Base-by-base conservation (phyloP, 2,329 filamentous ascomycete genomes). In the Aspergillus sojae region DNA sequence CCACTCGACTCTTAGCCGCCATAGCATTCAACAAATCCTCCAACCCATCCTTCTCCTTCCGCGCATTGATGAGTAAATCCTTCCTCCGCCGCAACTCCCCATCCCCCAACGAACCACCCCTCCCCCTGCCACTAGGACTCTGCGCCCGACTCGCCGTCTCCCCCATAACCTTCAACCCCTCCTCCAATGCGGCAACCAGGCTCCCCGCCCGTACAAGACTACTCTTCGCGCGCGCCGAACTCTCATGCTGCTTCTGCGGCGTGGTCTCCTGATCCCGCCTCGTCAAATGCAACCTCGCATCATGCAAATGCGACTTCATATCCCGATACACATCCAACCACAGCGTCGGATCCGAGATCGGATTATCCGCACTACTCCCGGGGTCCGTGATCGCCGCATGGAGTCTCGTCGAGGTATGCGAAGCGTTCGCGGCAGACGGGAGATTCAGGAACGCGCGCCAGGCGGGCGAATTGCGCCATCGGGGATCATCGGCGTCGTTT, bases 321-420 rank as follows among this genome's bases (percentile, higher is more conserved):
- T 88, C 84, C 2, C 83, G 74, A 71, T 88, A 85, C 64, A 84
- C 84, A 70, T 89, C 87, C 19, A 90, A 78, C 88, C 88, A 90
- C 30, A 86, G 80, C 3, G 83, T 84, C n/a, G 83, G 84, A 68
- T 84, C 83, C 32, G 78, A 81, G 57, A 83, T 82, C 0, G 80
- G 73, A 10, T 69, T 72, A 71, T 69, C 70, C 5, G 75, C 46
- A 4, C 46, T 60, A 4, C 50, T 61, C 54, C 79, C 62, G 0
- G 80, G 77, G 5, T 79, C 79, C 5, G 78, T 80, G 41, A 81
- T 74, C 5, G 78, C 77, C 32, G 79, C 77, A 62, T 83, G 80
- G 34, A 83, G 72, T 28, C 74, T 73, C 2, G 75, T 72, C 1
- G 81, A 78, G 4, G 77, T 75, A 46, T 68, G 73, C 57, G 41